Conservation (phyloP, 2,329 filamentous ascomycete species). For the Talaromyces sp. region DNA sequence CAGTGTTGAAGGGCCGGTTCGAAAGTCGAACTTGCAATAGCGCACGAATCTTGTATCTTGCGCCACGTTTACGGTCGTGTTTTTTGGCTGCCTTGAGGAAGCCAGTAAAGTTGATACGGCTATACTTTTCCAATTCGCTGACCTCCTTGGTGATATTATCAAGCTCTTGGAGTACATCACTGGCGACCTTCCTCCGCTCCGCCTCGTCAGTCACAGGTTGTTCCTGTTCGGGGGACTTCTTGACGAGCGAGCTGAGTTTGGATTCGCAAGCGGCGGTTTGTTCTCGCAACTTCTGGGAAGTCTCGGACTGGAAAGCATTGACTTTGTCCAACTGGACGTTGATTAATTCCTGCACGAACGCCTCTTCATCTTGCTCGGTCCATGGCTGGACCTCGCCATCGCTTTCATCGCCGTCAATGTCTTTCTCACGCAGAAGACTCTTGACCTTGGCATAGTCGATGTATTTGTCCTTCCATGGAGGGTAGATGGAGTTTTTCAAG, state of each 20-base stretch:
- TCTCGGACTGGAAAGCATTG: conserved; percentile 76
- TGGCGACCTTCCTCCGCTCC: conserved; percentile 48
- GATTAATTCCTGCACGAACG: conserved; percentile 90
- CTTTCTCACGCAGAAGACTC: conserved; percentile 74
- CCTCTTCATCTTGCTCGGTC: conserved; percentile 91
- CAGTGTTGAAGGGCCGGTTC: conserved; percentile 89
- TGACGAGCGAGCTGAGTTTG: conserved; percentile 55
- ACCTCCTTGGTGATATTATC: conserved; percentile 85
- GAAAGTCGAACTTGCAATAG: conserved; percentile 85
- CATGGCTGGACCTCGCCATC: conserved; percentile 59
- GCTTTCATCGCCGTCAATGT: conserved; percentile 40
- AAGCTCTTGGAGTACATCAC: conserved; percentile 70
- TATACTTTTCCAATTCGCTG: conserved; percentile 90
- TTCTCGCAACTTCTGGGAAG: conserved; percentile 74
- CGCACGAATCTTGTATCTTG: conserved; percentile 79
- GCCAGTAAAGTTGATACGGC: conserved; percentile 92
- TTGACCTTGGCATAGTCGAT: conserved; percentile 96
- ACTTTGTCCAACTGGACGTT: conserved; percentile 95
- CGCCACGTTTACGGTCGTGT: conserved; percentile 87
- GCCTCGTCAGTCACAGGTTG: conserved; percentile 34
- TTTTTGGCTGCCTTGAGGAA: conserved; percentile 99
- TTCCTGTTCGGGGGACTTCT: conserved; percentile 29
- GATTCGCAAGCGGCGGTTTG: conserved; percentile 65
- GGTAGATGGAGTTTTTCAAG: conserved; percentile 70
- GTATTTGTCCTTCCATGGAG: conserved; percentile 88